Evolutionary conservation across 2,329 filamentous ascomycete species (phyloP), one percentile per base, ranked within the genome.

Genomic region (Fusarium odoratissimum): DNA sequence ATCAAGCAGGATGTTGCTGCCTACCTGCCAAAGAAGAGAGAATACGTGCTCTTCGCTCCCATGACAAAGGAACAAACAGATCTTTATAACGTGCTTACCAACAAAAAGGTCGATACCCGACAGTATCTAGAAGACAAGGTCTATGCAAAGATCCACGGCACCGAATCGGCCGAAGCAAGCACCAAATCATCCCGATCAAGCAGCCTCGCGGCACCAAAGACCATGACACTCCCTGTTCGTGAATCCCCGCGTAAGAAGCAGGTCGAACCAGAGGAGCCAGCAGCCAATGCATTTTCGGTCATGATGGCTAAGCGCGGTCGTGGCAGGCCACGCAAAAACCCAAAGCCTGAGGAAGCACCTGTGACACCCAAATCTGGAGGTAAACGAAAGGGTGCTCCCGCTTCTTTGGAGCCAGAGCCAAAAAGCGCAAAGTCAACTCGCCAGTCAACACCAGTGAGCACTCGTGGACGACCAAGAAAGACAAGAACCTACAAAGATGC

Each of bases 31-130:
- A 97, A 95, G 82, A 99, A 99, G 84, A 90, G 96, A 33, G 96
- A 99, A 80, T 99, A 99, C 74, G 93, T 99, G 6, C 84, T 99
- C 1, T 98, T 96, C 77, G 96, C 96, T 0, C 96, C 96, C 0
- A 90, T 99, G 83, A 97, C 95, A 0, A 89, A 91, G 30, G 94
- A 96, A 74, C 96, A 99, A 79, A 94, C 95, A 5, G 95, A 98
- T 63, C 83, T 99, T 0, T 99, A 99, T 79, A 91, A 91, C 56
- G 87, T 86, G 1, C 85, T 92, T 38, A 88, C 81, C 61, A 86
- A 91, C 77, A 89, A 88, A 68, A 84, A 84, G 4, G 80, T 83
- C 3, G 90, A 92, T 70, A 88, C 89, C 0, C 89, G 95, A 33
- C 89, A 92, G 21, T 97, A 95, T 66, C 84, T 98, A 2, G 94